Base-by-base conservation (phyloP, 208 protist genomes). In the Leishmania tarentolae region DNA sequence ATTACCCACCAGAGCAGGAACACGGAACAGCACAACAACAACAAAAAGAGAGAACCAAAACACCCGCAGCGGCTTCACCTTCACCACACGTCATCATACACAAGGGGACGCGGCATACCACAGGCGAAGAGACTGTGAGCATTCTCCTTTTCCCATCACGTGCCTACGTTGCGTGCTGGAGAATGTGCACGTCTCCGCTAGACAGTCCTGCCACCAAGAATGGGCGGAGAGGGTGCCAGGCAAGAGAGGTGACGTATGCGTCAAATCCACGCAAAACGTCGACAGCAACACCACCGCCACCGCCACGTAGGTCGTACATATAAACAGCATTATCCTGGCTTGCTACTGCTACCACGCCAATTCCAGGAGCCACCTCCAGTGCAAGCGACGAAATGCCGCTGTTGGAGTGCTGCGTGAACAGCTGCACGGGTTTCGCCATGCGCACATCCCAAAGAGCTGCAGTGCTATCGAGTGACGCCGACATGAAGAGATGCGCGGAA, bases 401-500 rank as follows among this genome's bases (percentile, higher is more conserved):
- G 82, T 96, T 97, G 5, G 79, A 86, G 83, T 97, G 94, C 35
- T 93, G 88, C 0, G 94, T 87, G 61, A 95, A 94, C 59, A 93
- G 88, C 31, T 94, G 83, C 28, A 90, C 93, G 0, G 86, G 77
- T 8, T 76, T 61, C 3, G 73, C 40, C 44, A 90, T 77, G 3
- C 94, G 90, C 75, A 96, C 52, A 68, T 97, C 94, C 93, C 94
- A 97, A 57, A 97, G 61, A 19, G 83, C 82, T 19, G 93, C 94
- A 0, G 86, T 86, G 50, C 80, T 88, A 77, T 97, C 94, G 35
- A 96, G 85, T 21, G 87, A 91, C 24, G 93, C 92, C 2, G 92
- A 94, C 17, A 90, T 61, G 76, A 95, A 95, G 40, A 88, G 83
- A 78, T 97, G 94, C 52, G 84, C 68, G 28, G 86, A 24, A 56